These are phyloP conservation scores for Xanthoparmelia taractica DNA, from an alignment of 495 filamentous ascomycete species.

Conservation along the genomic window DNA sequence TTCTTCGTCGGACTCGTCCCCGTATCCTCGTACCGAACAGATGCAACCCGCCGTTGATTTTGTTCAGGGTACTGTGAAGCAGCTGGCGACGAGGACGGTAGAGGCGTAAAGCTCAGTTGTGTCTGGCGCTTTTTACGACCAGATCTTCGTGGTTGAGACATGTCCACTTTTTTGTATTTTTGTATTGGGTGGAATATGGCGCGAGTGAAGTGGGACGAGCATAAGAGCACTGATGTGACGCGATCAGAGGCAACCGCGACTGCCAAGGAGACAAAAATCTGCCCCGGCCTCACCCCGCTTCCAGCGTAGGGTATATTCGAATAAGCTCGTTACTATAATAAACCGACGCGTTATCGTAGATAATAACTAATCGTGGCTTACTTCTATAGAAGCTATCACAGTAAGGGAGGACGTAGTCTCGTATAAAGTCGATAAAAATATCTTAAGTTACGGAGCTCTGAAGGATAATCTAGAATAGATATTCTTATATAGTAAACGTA, in stretches of 20 bases:
- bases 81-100: constrained; percentile 24
- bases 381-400: background rate
- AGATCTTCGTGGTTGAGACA: constrained; percentile 12
- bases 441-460: background rate
- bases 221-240: background rate
- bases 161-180: background rate
- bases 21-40: constrained; percentile 36
- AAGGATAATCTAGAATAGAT: background rate
- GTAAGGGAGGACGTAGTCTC: background rate
- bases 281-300: too few relatives aligned
- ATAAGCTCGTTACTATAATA: background rate
- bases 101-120: constrained; percentile 39
- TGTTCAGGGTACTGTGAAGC: constrained; percentile 19
- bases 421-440: background rate
- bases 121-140: constrained; percentile 36
- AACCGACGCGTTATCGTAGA: background rate
- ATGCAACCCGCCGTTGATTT: constrained; percentile 31
- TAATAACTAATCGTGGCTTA: background rate
- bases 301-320: background rate
- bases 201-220: background rate
- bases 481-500: too few relatives aligned
- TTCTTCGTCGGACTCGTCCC: constrained; percentile 27
- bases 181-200: background rate
- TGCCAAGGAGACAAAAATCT: too few relatives aligned
- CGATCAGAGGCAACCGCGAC: background rate